phyloP scores from a whole-genome alignment of 768 basidiomycete species.

The Hydnomerulius pinastri region DNA sequence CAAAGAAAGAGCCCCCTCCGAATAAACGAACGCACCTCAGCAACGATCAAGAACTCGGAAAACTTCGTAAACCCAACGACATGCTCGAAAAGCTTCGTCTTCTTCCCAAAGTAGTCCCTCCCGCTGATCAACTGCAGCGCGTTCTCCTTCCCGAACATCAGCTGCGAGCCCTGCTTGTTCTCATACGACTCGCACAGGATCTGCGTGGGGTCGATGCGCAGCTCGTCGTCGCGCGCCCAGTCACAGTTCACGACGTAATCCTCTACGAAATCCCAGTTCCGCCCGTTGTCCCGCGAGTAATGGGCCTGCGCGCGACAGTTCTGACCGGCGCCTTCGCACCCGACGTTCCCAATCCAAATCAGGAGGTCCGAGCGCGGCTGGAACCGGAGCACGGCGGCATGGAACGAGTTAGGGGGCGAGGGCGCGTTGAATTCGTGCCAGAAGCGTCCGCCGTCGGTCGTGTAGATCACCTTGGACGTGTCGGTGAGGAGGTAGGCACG shows the following conservation, averaged over 20 bases:
- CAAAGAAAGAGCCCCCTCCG: background rate
- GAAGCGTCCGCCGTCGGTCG: conserved; percentile 74
- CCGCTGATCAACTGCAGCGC: conserved; percentile 83
- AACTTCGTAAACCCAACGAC: conserved; percentile 98
- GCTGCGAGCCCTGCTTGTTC: conserved; percentile 81
- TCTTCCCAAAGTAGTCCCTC: conserved; percentile 65
- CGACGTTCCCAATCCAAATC: conserved; percentile 84
- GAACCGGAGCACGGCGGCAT: conserved; percentile 78
- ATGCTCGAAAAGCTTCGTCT: conserved; percentile 77
- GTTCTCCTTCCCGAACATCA: conserved; percentile 52
- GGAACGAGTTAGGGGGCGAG: conserved; percentile 75
- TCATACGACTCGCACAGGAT: conserved; percentile 91
- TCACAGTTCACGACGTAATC: conserved; percentile 88
- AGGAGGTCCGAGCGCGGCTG: conserved; percentile 83
- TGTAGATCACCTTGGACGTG: conserved; percentile 64
- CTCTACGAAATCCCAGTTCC: conserved; percentile 75
- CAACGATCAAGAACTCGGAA: conserved; percentile 94
- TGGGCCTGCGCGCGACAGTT: conserved; percentile 76
- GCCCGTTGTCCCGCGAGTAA: conserved; percentile 78
- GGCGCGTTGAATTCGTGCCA: conserved; percentile 70
- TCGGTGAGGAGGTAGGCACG: conserved; percentile 91
- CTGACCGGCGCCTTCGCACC: conserved; percentile 51
- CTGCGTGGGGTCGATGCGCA: conserved; percentile 81
- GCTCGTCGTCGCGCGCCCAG: conserved; percentile 82
- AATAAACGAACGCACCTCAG: conserved; percentile 61